Evolutionary conservation across 2,329 filamentous ascomycete species (phyloP), one percentile per base, ranked within the genome.

Genomic region (Sporothrix variecibatus): DNA sequence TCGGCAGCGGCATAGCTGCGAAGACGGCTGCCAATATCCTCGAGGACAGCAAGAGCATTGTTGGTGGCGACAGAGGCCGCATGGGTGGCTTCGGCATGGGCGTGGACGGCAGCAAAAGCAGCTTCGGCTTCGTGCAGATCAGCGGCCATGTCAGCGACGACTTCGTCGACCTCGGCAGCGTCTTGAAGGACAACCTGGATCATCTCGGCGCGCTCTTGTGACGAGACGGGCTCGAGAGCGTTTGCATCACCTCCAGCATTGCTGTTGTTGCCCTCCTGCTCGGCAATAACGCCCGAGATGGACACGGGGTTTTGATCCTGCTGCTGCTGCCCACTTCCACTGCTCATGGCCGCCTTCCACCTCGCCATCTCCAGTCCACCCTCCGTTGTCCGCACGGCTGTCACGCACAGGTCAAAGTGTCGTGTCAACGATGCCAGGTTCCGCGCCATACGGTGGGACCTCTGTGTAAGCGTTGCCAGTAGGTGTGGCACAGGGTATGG

Each of bases 381-480:
- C 83, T 97, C 94, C 2, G 95, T 98, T 70, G 95, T 94, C 75
- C 94, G 93, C 60, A 98, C 92, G 0, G 95, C 95, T 0, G 92
- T 95, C 17, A 97, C 93, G 81, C 95, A 98, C 77, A 97, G 89
- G 81, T 98, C 95, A 80, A 97, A 98, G 82, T 98, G 95, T 34
- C 88, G 89, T 8, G 94, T 94, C 3, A 98, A 85, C 0, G 92
- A 94, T 73, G 94, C 89, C 1, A 98, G 88, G 5, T 94, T 87
- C 74, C 91, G 87, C 5, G 95, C 95, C 90, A 97, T 95, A 78
- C 91, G 90, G 76, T 93, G 91, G 0, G 95, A 95, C 77, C 95
- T 91, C 17, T 86, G 86, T 76, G 95, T 90, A 49, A 97, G 86
- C 2, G 86, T 85, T 40, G 87, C 84, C n/a, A 93, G 84, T 58